Base-by-base conservation (phyloP, 495 filamentous ascomycete species). In the Aspergillus bridgeri region DNA sequence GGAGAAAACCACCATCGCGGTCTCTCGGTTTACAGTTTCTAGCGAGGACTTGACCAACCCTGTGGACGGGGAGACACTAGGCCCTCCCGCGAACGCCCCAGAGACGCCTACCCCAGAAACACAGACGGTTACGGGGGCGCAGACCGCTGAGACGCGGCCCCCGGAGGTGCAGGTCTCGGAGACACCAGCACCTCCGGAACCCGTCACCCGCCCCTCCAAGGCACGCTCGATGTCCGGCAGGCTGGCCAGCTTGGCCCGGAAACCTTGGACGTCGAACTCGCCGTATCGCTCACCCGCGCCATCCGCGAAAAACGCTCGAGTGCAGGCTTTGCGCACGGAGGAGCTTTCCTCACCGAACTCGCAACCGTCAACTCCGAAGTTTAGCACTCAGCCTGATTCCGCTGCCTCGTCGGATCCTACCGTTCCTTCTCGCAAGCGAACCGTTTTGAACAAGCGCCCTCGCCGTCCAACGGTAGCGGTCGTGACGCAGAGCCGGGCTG, bases 181-280 rank as follows among this genome's bases (percentile, higher is more conserved):
- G 60, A 74, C 74, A 6, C 67, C 63, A 58, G 65, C 33, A 15
- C 9, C 72, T 3, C 73, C 72, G 5, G 74, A 75, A 54, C 74
- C 72, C 5, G 71, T 70, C 17, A 71, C 65, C 27, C 74, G 74
- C 47, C 75, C 73, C n/a, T 72, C 75, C 1, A 81, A 79, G 54
- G 62, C 68, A 22, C 75, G 75, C 45, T 76, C 79, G 5, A 81
- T 87, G 64, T 85, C 86, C 5, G 85, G 84, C 44, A 82, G 86
- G 24, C 79, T 90, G 64, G 81, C 84, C 57, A 84, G 76, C 57
- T 79, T 90, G 60, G 84, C 87, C 13, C 82, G 81, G 59, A 83
- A 82, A 65, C 85, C 87, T 46, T 90, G 88, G 87, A 81, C 82
- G 15, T 73, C 82, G 8, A 73, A 70, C 45, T 87, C 87, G 20